Evolutionary conservation across 1,139 yeast genomes (phyloP).

Genomic region (Candida glucosophila): DNA sequence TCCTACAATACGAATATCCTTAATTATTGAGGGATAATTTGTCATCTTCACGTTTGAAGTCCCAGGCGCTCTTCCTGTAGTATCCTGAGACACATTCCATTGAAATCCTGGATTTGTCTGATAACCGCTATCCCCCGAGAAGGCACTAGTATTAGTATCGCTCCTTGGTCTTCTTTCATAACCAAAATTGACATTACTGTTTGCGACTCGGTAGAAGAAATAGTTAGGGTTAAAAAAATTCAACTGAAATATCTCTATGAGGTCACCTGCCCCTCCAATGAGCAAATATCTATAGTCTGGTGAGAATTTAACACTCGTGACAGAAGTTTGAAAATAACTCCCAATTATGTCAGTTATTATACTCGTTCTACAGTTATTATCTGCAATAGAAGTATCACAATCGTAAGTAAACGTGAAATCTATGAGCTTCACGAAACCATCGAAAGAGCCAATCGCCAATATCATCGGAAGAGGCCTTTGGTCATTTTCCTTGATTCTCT

Average conservation of each 20-base stretch:
- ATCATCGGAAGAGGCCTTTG: constrained; percentile 36
- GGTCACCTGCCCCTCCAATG: constrained; percentile 51
- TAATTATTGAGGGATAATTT: constrained; percentile 27
- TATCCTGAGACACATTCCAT: constrained; percentile 14
- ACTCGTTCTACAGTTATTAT: constrained; percentile 22
- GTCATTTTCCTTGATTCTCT: constrained; percentile 8
- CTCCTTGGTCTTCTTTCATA: constrained; percentile 33
- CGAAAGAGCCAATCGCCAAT: constrained; percentile 51
- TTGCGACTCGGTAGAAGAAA: constrained; percentile 14
- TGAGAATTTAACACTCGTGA: constrained; percentile 49
- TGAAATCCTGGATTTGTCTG: constrained; percentile 12
- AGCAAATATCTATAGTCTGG: constrained; percentile 58
- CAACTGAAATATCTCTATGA: constrained; percentile 47
- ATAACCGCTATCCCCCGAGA: constrained; percentile 9
- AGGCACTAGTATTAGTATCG: constrained; percentile 27
- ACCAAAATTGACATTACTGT: too few relatives aligned
- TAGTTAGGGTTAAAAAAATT: constrained; percentile 31
- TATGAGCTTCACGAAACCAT: constrained; percentile 55
- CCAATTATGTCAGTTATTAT: constrained; percentile 51
- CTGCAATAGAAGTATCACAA: constrained; percentile 11
- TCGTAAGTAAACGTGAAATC: constrained; percentile 31
- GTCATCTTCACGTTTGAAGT: too few relatives aligned
- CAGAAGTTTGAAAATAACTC: constrained; percentile 59
- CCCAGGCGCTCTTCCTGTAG: too few relatives aligned
- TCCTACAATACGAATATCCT: constrained; percentile 35